Evolutionary conservation across 2,329 filamentous ascomycete genomes (phyloP).

Genomic region (Fusarium armeniacum): DNA sequence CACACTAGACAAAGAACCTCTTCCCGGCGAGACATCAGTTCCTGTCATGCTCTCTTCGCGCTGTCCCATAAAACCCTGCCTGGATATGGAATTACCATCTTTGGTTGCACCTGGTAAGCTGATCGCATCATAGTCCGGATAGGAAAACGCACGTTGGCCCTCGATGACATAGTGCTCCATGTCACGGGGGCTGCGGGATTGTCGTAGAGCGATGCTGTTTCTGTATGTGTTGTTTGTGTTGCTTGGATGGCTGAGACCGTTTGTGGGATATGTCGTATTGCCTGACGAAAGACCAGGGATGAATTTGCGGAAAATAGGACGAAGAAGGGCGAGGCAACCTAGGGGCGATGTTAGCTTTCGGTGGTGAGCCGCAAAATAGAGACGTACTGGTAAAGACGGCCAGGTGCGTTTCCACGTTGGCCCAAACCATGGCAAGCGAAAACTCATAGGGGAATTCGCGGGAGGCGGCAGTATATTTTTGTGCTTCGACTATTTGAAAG

Average conservation of each 20-base stretch:
- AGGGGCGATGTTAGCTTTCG: not conserved
- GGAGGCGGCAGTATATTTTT: slow-evolving; percentile 23
- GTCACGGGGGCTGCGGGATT: slow-evolving; percentile 8
- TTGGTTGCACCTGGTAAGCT: slow-evolving; percentile 39
- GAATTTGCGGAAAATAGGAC: slow-evolving; percentile 39
- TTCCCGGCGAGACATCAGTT: slow-evolving; percentile 16
- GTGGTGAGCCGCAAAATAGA: too few species aligned
- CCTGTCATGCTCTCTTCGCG: slow-evolving; percentile 23
- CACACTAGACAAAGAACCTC: slow-evolving; percentile 32
- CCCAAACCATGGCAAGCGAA: slow-evolving; percentile 38
- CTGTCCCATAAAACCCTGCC: slow-evolving; percentile 20
- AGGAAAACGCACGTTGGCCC: slow-evolving; percentile 25
- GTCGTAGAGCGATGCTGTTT: slow-evolving; percentile 11
- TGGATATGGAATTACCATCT: slow-evolving; percentile 27
- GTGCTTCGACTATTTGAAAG: slow-evolving; percentile 34
- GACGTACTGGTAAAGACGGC: slow-evolving; percentile 36
- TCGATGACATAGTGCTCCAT: slow-evolving; percentile 21
- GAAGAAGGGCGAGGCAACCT: slow-evolving; percentile 36
- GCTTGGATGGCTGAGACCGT: slow-evolving; percentile 29
- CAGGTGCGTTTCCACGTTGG: slow-evolving; percentile 30
- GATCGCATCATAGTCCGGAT: slow-evolving; percentile 34
- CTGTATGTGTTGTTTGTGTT: slow-evolving; percentile 11
- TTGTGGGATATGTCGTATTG: slow-evolving; percentile 27
- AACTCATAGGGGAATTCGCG: slow-evolving; percentile 36
- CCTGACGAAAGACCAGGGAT: slow-evolving; percentile 31